Conservation (phyloP, 345 rosid species). For the Triadica sebifera region DNA sequence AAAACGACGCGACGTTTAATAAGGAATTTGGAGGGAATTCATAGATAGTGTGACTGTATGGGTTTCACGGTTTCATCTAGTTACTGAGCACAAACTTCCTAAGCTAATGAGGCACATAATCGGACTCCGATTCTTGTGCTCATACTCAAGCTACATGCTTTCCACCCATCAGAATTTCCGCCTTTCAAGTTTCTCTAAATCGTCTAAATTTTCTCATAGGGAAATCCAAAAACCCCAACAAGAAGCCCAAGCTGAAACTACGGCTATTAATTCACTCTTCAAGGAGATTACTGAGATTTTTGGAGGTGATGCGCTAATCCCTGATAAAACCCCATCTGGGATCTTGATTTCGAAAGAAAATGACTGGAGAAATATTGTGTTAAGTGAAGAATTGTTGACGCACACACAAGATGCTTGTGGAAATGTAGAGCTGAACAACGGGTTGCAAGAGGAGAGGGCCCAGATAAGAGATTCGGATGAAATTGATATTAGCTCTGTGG, state of each 20-base stretch:
- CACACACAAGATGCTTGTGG: slow-evolving; percentile 47
- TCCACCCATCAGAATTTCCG: slow-evolving; percentile 14
- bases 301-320: slow-evolving; percentile 37
- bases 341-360: slow-evolving; percentile 25
- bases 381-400: slow-evolving; percentile 2
- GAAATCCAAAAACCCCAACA: slow-evolving; percentile 14
- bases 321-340: slow-evolving; percentile 32
- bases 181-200: slow-evolving; percentile 41
- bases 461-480: slow-evolving; percentile 18
- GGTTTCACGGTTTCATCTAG: background rate
- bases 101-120: slow-evolving; percentile 25
- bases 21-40: background rate
- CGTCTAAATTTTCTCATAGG: slow-evolving; percentile 31
- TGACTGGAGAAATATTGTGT: background rate
- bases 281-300: slow-evolving; percentile 55
- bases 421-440: slow-evolving; percentile 36
- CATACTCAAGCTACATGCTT: slow-evolving; percentile 13
- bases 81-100: background rate
- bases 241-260: slow-evolving; percentile 38
- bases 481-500: slow-evolving; percentile 47
- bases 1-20: background rate
- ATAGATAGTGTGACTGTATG: background rate
- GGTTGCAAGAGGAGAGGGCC: slow-evolving; percentile 12
- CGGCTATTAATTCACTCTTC: slow-evolving; percentile 43
- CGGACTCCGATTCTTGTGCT: slow-evolving; percentile 19